Base-by-base conservation (phyloP, 768 basidiomycete species). In the Hygrophoropsis aurantiaca region DNA sequence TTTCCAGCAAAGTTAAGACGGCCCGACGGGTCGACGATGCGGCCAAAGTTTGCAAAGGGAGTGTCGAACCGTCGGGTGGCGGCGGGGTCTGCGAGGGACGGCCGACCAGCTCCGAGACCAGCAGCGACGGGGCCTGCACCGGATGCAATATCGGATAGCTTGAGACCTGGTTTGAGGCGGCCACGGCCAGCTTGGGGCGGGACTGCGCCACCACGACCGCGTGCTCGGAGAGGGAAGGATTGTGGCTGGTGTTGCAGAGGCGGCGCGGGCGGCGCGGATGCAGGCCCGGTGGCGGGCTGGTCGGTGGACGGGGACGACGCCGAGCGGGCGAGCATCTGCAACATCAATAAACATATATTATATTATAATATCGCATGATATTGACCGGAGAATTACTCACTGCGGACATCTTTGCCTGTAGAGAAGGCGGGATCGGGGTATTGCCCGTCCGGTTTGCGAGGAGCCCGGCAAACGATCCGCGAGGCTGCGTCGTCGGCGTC, bases 1-100 rank as follows among this genome's bases (percentile, higher is more conserved):
- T 97, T 98, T 44, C 90, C 90, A 19, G 78, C 80, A 60, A 98
- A 99, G 61, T 91, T 93, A 56, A 99, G 85, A 0, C 85, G 84
- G n/a, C 97, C 97, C 2, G 91, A 94, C 0, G 94, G 93, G 72
- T 99, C 95, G 51, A 97, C 91, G 58, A 97, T 94, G 70, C 86
- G 91, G 51, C 84, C 82, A 67, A 97, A 97, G 63, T 93, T 95
- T 25, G 87, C 76, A 70, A 98, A 98, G 19, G 92, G 92, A 27
- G 88, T 87, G 52, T 74, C 79, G 54, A 81, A 77, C 33, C 60
- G 58, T 49, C 50, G 73, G 64, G 26, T 66, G n/a, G 64, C 37
- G 46, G 66, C 38, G 61, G 71, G 16, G 55, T 70, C 71, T 43
- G 74, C 70, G 32, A 79, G 58, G 16, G 73, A 69, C 15, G 84